These are phyloP conservation scores for Phyllostachys edulis DNA, from an alignment of 176 grass and related monocot species.

Conservation along the genomic window DNA sequence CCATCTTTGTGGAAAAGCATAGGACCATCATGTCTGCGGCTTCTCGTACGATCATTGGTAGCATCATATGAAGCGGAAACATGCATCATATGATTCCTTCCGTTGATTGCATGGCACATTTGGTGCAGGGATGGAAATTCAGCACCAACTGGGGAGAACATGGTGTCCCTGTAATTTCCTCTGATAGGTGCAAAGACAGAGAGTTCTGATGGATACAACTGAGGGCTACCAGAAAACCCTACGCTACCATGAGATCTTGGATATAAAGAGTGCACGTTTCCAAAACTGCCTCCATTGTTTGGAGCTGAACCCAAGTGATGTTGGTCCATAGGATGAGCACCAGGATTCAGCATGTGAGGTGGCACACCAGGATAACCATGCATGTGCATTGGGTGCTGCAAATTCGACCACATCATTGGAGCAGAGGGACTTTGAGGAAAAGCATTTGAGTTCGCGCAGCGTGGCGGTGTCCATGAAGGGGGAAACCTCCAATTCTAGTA, in stretches of 20 bases:
- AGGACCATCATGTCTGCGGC: slow-evolving; percentile 71
- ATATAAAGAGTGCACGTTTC: slow-evolving; percentile 38
- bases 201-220: slow-evolving; percentile 46
- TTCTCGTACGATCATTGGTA: slow-evolving; percentile 69
- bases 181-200: slow-evolving; percentile 44
- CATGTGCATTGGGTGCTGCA: slow-evolving; percentile 47
- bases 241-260: slow-evolving; percentile 55
- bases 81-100: slow-evolving; percentile 48
- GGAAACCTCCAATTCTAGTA: no score
- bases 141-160: slow-evolving; percentile 38
- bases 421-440: no score
- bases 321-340: slow-evolving; percentile 50
- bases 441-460: no score
- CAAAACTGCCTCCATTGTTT: slow-evolving; percentile 37
- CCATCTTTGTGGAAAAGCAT: slow-evolving; percentile 94
- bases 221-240: slow-evolving; percentile 54
- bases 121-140: slow-evolving; percentile 63
- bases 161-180: slow-evolving; percentile 52
- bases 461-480: no score
- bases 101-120: slow-evolving; percentile 38
- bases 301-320: slow-evolving; percentile 67
- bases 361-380: slow-evolving; percentile 46
- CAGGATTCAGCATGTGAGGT: slow-evolving; percentile 44
- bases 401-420: slow-evolving; percentile 55
- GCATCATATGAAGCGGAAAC: slow-evolving; percentile 60